Conservation (phyloP, 2,329 filamentous ascomycete species). For the Trichophyton verrucosum region DNA sequence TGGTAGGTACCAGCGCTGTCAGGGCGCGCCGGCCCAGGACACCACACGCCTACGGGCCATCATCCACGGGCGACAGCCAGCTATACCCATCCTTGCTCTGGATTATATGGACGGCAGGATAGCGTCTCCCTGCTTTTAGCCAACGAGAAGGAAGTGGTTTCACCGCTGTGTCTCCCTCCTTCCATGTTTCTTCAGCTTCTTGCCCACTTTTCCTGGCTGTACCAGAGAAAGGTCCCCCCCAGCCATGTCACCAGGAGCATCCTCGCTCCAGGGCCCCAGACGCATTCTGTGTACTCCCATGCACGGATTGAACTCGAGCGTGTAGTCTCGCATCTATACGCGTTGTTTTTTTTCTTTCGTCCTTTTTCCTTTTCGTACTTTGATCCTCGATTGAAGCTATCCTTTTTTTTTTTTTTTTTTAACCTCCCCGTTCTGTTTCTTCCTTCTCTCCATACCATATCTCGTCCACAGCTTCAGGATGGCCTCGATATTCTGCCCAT, state of each 20-base stretch:
- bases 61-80: neutral
- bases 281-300: too few species aligned
- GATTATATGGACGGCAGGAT: neutral
- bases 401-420: too few species aligned
- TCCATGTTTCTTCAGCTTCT: neutral
- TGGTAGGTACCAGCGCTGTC: neutral
- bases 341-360: neutral
- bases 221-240: neutral
- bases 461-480: neutral
- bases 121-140: neutral
- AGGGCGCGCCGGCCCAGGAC: neutral
- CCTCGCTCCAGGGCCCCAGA: neutral
- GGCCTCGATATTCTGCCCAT: constrained; percentile 1
- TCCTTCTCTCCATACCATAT: neutral
- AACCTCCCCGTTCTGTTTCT: neutral
- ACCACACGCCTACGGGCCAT: neutral
- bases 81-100: too few species aligned
- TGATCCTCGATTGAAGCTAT: neutral
- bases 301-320: too few species aligned
- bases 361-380: neutral
- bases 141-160: neutral
- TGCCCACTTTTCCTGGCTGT: neutral
- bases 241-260: neutral
- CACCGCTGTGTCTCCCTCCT: neutral
- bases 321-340: neutral